Evolutionary conservation across 2,329 filamentous ascomycete genomes (phyloP), one percentile per base, ranked within the genome.

Genomic region (Endocalyx cinctus): DNA sequence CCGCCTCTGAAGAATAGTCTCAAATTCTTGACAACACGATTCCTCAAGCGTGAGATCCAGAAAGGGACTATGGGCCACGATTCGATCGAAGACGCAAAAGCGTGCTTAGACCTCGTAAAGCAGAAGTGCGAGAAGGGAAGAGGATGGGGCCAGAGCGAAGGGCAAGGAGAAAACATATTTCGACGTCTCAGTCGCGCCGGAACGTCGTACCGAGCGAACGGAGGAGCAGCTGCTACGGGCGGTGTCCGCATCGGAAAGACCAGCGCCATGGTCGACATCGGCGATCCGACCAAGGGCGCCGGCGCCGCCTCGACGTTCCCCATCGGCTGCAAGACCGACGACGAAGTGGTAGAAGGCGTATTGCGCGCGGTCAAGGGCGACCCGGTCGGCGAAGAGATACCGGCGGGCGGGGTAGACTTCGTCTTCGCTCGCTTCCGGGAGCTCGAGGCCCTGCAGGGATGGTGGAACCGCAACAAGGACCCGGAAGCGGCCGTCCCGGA

Each of bases 91-190:
- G 92, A 98, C 58, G 88, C 92, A 11, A 81, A 75, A 45, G 88
- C 92, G 3, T 94, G 88, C 44, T 79, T 98, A 11, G 89, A 97
- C 51, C 80, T 98, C 2, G 79, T 97, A 29, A 94, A 92, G 60
- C 82, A 90, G 54, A 98, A 98, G 59, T 96, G 90, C 58, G 89
- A 97, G 58, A 92, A 86, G 61, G 92, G 92, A 25, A 85, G 84
- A 44, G 63, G 70, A 16, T 98, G 89, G 86, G 92, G 87, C 22
- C 83, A 82, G 0, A 78, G 78, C 31, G 87, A 94, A 27, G 73
- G 79, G 2, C 81, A 80, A 28, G 82, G 80, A 25, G 92, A 98
- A 63, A 90, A 87, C 47, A 79, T 98, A 31, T 98, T 97, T 68
- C 84, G 82, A 47, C 79, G 90, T 8, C 71, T 98, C 4, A 75